These are phyloP conservation scores for Periglandula ipomoeae DNA, from an alignment of 2,329 filamentous ascomycete genomes.

Conservation along the genomic window DNA sequence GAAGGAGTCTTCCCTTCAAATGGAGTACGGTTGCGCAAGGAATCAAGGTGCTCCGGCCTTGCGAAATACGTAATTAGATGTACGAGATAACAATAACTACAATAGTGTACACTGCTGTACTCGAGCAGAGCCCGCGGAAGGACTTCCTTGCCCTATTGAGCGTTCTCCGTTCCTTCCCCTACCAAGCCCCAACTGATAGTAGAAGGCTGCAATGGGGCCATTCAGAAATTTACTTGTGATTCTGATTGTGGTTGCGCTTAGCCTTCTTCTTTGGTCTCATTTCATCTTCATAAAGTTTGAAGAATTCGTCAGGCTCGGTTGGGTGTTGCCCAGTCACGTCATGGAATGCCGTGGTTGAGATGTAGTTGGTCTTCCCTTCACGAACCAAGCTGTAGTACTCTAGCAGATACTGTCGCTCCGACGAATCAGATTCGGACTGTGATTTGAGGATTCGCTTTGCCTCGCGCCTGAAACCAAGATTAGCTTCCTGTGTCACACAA, in stretches of 20 bases:
- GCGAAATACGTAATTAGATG: too few species aligned
- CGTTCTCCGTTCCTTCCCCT: too few species aligned
- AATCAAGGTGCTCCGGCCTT: too few species aligned
- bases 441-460: constrained; percentile 9
- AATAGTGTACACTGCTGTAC: too few species aligned
- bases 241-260: constrained; percentile 4
- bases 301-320: constrained; percentile 38
- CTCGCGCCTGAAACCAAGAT: constrained; percentile 5
- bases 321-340: constrained; percentile 37
- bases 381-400: constrained; percentile 44
- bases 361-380: constrained; percentile 45
- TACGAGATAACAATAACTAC: too few species aligned
- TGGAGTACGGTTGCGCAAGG: too few species aligned
- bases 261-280: constrained; percentile 11
- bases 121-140: too few species aligned
- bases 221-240: constrained; percentile 2
- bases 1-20: too few species aligned
- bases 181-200: too few species aligned
- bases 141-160: too few species aligned
- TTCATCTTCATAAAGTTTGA: constrained; percentile 30
- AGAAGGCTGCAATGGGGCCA: too few species aligned
- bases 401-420: constrained; percentile 37
- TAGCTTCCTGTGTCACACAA: too few species aligned
- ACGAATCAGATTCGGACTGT: constrained; percentile 16
- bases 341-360: constrained; percentile 39